Conservation (phyloP, 2,329 filamentous ascomycete species). For the Curvularia verruculosa region DNA sequence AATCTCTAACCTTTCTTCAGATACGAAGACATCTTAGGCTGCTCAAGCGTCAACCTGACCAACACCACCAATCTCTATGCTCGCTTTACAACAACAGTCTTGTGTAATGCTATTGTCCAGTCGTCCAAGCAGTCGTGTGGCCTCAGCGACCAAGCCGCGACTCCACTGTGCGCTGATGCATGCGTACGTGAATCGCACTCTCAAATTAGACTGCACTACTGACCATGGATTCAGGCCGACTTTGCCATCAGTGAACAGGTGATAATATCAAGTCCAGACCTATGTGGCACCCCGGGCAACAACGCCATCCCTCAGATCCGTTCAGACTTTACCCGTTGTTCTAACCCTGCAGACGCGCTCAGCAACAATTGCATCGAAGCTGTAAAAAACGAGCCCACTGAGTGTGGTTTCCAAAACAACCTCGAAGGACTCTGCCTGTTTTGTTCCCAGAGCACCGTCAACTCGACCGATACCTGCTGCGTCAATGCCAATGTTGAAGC, state of each 20-base stretch:
- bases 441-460: constrained; percentile 80
- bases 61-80: constrained; percentile 87
- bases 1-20: constrained; percentile 60
- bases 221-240: constrained; percentile 65
- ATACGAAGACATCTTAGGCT: constrained; percentile 82
- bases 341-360: constrained; percentile 79
- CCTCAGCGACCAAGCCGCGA: constrained; percentile 67
- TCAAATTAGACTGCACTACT: constrained; percentile 29
- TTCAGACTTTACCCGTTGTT: constrained; percentile 90
- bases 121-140: constrained; percentile 76
- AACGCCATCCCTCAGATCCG: constrained; percentile 79
- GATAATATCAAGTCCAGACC: constrained; percentile 72
- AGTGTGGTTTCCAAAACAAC: constrained; percentile 83
- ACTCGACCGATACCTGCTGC: constrained; percentile 95
- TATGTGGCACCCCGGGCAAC: constrained; percentile 71
- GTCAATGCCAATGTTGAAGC: constrained; percentile 76
- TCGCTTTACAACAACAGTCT: constrained; percentile 86
- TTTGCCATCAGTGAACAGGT: constrained; percentile 88
- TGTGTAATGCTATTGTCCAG: constrained; percentile 94
- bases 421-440: constrained; percentile 81
- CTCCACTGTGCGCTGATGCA: constrained; percentile 84
- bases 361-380: constrained; percentile 76
- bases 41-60: constrained; percentile 74
- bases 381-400: constrained; percentile 77
- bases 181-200: constrained; percentile 65